Percentiles rank a stretch among this genome's conserved stretches.
Conservation (phyloP, 2,329 filamentous ascomycete species). For the Penicillium occitanis region DNA sequence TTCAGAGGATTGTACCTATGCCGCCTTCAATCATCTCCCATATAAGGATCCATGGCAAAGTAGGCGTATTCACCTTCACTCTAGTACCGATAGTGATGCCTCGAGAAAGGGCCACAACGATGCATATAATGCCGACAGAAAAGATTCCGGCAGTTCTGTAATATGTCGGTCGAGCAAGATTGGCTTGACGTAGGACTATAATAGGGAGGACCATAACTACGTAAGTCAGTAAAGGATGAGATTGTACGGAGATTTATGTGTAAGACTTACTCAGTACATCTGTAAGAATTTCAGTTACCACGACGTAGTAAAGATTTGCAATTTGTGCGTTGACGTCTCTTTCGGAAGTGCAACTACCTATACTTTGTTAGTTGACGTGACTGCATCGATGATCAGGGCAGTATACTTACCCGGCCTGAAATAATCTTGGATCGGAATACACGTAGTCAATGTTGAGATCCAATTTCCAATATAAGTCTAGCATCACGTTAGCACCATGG, state of each 20-base stretch:
- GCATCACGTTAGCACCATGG: neutral
- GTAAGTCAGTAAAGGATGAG: neutral
- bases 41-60: conserved; percentile 37
- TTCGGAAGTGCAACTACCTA: conserved; percentile 28
- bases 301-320: conserved; percentile 37
- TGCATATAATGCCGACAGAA: conserved; percentile 30
- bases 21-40: conserved; percentile 40
- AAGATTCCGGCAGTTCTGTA: conserved; percentile 33
- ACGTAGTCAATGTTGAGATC: conserved; percentile 37
- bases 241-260: conserved; percentile 1
- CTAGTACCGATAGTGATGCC: conserved; percentile 35
- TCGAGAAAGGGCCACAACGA: conserved; percentile 28
- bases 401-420: conserved; percentile 30
- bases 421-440: conserved; percentile 36
- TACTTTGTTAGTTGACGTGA: neutral
- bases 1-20: conserved; percentile 29
- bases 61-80: conserved; percentile 29
- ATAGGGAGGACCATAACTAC: conserved; percentile 42
- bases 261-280: conserved; percentile 34
- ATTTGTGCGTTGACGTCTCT: conserved; percentile 34
- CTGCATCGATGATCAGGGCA: neutral
- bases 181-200: conserved; percentile 37
- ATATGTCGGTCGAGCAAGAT: conserved; percentile 35
- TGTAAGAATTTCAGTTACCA: conserved; percentile 36
- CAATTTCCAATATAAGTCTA: conserved; percentile 40